These are phyloP conservation scores for Aspergillus hortae DNA, from an alignment of 2,329 filamentous ascomycete species.

Conservation along the genomic window DNA sequence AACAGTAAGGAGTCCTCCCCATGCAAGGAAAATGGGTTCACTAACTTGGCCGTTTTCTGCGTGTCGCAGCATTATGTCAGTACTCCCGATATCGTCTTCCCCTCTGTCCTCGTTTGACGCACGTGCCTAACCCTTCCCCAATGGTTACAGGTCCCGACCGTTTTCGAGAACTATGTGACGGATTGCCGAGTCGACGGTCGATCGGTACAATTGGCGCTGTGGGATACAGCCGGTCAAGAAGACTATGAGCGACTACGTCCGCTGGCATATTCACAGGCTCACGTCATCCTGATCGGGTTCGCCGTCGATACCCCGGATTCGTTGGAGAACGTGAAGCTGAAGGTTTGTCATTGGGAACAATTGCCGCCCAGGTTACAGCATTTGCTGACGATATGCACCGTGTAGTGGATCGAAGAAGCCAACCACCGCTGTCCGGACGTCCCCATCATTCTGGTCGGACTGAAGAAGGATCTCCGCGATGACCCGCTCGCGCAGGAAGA, in stretches of 20 bases:
- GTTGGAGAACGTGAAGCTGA: constrained; percentile 95
- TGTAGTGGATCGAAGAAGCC: constrained; percentile 91
- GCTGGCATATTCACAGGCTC: constrained; percentile 92
- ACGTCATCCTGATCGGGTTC: constrained; percentile 95
- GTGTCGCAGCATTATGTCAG: constrained; percentile 43
- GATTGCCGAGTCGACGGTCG: constrained; percentile 98
- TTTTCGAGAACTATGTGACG: constrained; percentile 99
- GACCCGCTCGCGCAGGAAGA: constrained; percentile 93
- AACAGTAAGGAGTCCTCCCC: constrained; percentile 63
- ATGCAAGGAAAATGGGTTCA: constrained; percentile 3
- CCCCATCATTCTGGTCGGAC: constrained; percentile 89
- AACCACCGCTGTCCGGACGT: constrained; percentile 86
- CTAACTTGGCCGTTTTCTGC: constrained; percentile 17
- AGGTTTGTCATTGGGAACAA: constrained; percentile 53
- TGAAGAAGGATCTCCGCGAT: constrained; percentile 96
- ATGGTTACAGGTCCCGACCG: constrained; percentile 72
- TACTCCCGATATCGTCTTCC: constrained; percentile 11
- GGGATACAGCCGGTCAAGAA: constrained; percentile 99
- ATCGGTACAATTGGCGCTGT: constrained; percentile 94
- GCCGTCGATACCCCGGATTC: constrained; percentile 94
- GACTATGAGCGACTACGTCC: constrained; percentile 95
- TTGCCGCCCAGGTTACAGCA: constrained; percentile 26
- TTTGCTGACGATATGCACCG: constrained; percentile 9
- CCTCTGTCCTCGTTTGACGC: not conserved
- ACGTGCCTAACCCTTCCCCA: not conserved